Conservation (phyloP, 2,329 filamentous ascomycete species). For the Arthrobotrys sinensis region DNA sequence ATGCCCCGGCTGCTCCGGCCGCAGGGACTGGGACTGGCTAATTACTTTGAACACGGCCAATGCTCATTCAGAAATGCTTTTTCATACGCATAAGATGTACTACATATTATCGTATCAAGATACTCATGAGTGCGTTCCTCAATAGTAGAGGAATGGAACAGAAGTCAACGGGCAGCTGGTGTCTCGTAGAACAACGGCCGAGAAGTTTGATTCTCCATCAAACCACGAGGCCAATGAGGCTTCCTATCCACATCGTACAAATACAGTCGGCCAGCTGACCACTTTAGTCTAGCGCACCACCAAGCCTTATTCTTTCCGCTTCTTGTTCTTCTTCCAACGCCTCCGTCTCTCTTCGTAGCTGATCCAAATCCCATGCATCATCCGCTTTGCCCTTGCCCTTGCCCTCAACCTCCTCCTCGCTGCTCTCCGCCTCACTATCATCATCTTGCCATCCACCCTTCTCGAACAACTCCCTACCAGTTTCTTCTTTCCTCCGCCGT, state of each 20-base stretch:
- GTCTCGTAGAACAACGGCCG: neutral
- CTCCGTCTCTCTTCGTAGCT: slow-evolving; percentile 87
- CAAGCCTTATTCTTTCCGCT: slow-evolving; percentile 51
- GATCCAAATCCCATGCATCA: slow-evolving; percentile 81
- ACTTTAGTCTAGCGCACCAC: slow-evolving; percentile 45
- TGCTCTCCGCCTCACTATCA: slow-evolving; percentile 75
- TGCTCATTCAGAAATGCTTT: neutral
- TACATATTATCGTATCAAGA: slow-evolving; percentile 30
- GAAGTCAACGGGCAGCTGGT: neutral
- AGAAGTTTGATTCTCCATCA: neutral
- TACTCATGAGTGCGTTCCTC: slow-evolving; percentile 36
- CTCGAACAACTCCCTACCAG: slow-evolving; percentile 94
- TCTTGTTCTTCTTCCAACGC: slow-evolving; percentile 81
- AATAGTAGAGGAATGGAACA: neutral
- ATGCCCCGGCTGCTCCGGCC: slow-evolving; percentile 19
- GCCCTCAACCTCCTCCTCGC: slow-evolving; percentile 69
- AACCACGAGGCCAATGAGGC: neutral
- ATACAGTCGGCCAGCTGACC: slow-evolving; percentile 25
- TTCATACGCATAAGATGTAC: slow-evolving; percentile 27
- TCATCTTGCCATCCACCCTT: slow-evolving; percentile 89
- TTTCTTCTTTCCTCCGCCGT: slow-evolving; percentile 92
- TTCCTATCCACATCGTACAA: slow-evolving; percentile 45
- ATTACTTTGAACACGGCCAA: neutral
- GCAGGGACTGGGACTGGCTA: slow-evolving; percentile 29
- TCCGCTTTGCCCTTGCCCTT: slow-evolving; percentile 64